These are phyloP conservation scores for Penicillium fimorum DNA, from an alignment of 495 filamentous ascomycete species.

Conservation along the genomic window DNA sequence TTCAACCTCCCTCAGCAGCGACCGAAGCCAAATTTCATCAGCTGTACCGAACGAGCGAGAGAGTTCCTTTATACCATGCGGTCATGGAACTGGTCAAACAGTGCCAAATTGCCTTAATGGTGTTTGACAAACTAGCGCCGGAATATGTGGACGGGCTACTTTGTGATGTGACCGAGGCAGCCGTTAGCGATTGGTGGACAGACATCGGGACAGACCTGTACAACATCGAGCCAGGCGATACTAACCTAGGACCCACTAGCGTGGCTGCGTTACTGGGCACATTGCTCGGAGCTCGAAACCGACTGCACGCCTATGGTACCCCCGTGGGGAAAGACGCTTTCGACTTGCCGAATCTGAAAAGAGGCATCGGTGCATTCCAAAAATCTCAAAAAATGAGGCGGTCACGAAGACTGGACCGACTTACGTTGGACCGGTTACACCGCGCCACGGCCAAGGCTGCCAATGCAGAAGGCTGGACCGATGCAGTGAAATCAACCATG, in stretches of 20 bases:
- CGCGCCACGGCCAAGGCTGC: conserved; percentile 83
- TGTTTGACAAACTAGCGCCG: conserved; percentile 84
- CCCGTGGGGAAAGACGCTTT: conserved; percentile 91
- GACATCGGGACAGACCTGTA: conserved; percentile 89
- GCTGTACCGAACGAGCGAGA: conserved; percentile 82
- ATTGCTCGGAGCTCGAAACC: conserved; percentile 84
- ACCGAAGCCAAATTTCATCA: conserved; percentile 91
- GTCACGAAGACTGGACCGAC: conserved; percentile 75
- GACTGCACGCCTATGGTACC: conserved; percentile 75
- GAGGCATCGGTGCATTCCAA: conserved; percentile 84
- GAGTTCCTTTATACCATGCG: conserved; percentile 68
- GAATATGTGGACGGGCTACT: conserved; percentile 91
- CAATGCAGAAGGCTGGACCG: conserved; percentile 74
- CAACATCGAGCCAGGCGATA: conserved; percentile 88
- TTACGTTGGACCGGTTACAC: conserved; percentile 79
- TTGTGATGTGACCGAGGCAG: conserved; percentile 88
- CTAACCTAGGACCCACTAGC: conserved; percentile 86
- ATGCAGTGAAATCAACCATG: conserved; percentile 91
- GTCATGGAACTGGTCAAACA: conserved; percentile 90
- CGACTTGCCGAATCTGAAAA: conserved; percentile 75
- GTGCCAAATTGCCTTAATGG: conserved; percentile 82
- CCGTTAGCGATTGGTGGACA: conserved; percentile 94
- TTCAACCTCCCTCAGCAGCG: conserved; percentile 70
- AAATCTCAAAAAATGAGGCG: conserved; percentile 78
- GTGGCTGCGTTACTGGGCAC: conserved; percentile 86